These are phyloP conservation scores for Vaccinium myrtillus DNA, from an alignment of 148 eudicot genomes.

Conservation along the genomic window DNA sequence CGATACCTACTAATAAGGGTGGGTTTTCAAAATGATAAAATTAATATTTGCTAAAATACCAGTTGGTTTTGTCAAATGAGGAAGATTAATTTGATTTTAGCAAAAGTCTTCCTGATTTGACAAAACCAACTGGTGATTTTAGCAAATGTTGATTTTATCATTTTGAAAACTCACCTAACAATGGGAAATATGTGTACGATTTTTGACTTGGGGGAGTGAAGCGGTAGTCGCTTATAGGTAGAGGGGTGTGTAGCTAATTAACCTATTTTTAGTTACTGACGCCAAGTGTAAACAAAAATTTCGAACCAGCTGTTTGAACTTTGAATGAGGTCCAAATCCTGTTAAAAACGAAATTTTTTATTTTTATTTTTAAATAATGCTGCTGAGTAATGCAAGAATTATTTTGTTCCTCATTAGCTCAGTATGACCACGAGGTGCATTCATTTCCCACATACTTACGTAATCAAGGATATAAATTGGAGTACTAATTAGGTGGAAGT, in stretches of 20 bases:
- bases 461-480: slow-evolving; percentile 14
- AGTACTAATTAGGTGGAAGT: slow-evolving; percentile 41
- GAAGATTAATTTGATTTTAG: too few species aligned
- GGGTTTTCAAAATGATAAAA: too few species aligned
- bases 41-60: too few species aligned
- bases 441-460: background rate
- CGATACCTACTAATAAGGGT: too few species aligned
- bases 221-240: background rate
- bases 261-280: background rate
- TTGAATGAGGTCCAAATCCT: background rate
- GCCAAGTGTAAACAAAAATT: background rate
- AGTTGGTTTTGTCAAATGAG: too few species aligned
- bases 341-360: background rate
- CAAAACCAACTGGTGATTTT: too few species aligned
- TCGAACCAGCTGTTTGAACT: background rate
- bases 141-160: too few species aligned
- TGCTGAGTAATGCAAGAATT: background rate
- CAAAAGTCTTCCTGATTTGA: too few species aligned
- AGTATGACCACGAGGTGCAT: background rate
- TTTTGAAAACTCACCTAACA: background rate
- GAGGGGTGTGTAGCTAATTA: background rate
- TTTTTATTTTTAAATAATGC: background rate
- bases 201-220: background rate
- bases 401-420: background rate
- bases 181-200: background rate